Percentiles rank a stretch among this genome's conserved stretches.
These are phyloP conservation scores for Sarocladium oryzae DNA, from an alignment of 2,329 filamentous ascomycete genomes.

Conservation along the genomic window DNA sequence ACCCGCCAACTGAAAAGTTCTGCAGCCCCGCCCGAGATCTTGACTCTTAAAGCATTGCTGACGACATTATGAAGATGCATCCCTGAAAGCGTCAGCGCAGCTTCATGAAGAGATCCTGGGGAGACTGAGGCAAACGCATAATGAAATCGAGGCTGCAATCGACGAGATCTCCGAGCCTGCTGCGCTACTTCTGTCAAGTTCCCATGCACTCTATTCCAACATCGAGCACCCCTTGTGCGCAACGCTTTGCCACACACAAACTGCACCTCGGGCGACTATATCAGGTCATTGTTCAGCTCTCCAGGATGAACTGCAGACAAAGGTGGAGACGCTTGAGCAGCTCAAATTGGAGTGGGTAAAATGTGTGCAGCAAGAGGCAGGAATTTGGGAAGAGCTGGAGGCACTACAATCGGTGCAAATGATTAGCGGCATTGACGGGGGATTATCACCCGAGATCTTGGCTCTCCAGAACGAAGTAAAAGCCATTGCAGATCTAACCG, in stretches of 20 bases:
- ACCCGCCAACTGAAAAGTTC: not conserved
- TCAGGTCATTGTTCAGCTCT: constrained; percentile 19
- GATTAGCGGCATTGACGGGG: not conserved
- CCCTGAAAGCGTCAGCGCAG: not conserved
- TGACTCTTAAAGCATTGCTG: not conserved
- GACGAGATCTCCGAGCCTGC: constrained; percentile 12
- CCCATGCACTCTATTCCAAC: constrained; percentile 23
- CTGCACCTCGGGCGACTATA: constrained; percentile 19
- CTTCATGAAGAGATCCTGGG: not conserved
- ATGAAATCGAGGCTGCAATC: not conserved
- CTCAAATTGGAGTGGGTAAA: not conserved
- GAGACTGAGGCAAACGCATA: not conserved
- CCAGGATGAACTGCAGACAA: constrained; percentile 14
- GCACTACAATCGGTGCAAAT: not conserved
- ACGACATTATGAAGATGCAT: not conserved
- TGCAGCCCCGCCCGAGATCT: not conserved
- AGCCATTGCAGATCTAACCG: constrained; percentile 15
- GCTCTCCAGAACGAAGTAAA: not conserved
- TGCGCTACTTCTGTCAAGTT: constrained; percentile 10
- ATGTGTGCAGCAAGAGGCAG: constrained; percentile 14
- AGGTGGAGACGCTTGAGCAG: not conserved
- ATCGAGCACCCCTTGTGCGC: constrained; percentile 24
- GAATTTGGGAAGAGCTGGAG: constrained; percentile 14
- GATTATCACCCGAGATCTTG: not conserved
- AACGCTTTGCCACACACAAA: constrained; percentile 23